These are phyloP conservation scores for Globisporangium rhizosaccharum DNA, from an alignment of 352 stramenopile genomes.

Conservation along the genomic window DNA sequence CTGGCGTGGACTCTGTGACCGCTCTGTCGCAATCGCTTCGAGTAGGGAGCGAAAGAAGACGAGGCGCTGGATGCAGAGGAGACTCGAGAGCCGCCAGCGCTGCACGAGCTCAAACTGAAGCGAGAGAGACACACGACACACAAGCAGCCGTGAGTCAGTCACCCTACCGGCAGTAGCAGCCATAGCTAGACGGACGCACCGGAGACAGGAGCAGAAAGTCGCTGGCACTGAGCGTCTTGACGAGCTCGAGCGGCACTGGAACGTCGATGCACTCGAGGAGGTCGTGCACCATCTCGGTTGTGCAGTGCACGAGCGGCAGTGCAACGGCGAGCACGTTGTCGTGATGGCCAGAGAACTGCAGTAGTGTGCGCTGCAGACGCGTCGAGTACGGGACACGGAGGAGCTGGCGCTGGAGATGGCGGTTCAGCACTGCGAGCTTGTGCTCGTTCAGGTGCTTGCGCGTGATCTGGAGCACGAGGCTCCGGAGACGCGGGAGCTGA, in stretches of 20 bases:
- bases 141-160: background rate
- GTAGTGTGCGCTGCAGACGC: slow-evolving; percentile 33
- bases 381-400: slow-evolving; percentile 33
- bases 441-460: slow-evolving; percentile 48
- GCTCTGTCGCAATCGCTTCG: slow-evolving; percentile 25
- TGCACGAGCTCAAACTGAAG: slow-evolving; percentile 32
- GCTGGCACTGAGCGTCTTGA: background rate
- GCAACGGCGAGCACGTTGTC: background rate
- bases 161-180: too few relatives aligned
- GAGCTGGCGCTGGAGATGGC: slow-evolving; percentile 41
- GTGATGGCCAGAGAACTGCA: slow-evolving; percentile 22
- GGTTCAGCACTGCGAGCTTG: slow-evolving; percentile 43
- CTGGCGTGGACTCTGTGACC: background rate
- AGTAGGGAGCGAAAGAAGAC: slow-evolving; percentile 55
- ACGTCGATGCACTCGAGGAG: slow-evolving; percentile 13
- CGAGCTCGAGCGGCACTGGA: background rate
- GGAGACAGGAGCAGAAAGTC: slow-evolving; percentile 25
- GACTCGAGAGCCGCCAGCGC: slow-evolving; percentile 32
- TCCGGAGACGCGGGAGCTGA: slow-evolving; percentile 32
- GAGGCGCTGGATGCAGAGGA: slow-evolving; percentile 47
- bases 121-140: background rate
- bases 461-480: slow-evolving; percentile 48
- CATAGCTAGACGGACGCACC: slow-evolving; percentile 20
- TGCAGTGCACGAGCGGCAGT: slow-evolving; percentile 5
- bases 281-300: slow-evolving; percentile 5